phyloP scores from a whole-genome alignment of 129 eudicot genomes.

The Chrysanthemum lavandulifolium region DNA sequence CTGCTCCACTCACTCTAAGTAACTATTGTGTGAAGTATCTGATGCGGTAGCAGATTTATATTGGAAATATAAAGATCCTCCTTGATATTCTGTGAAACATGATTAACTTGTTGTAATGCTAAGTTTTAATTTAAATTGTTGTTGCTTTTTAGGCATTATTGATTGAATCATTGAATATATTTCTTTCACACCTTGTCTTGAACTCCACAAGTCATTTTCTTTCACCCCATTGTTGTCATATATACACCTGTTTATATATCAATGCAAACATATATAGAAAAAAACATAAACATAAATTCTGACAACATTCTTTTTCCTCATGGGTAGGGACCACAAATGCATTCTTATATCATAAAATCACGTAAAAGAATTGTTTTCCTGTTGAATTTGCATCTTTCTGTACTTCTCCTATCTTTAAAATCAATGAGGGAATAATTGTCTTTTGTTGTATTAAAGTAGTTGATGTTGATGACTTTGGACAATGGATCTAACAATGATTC shows the following conservation, averaged over 20 bases:
- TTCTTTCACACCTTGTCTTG: slow-evolving; percentile 11
- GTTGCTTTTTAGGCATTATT: slow-evolving; percentile 26
- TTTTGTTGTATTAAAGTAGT: slow-evolving; percentile 19
- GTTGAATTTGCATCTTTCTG: slow-evolving; percentile 31
- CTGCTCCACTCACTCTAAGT: too few relatives aligned
- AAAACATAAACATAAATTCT: slow-evolving; percentile 18
- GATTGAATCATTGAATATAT: slow-evolving; percentile 12
- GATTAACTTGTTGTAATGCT: slow-evolving; percentile 12
- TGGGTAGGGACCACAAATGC: slow-evolving; percentile 30
- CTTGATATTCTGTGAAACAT: slow-evolving; percentile 26
- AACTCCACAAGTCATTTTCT: slow-evolving; percentile 21
- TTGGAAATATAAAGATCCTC: slow-evolving; percentile 17
- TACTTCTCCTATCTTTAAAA: slow-evolving; percentile 16
- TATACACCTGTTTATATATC: slow-evolving; percentile 15
- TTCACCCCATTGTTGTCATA: slow-evolving; percentile 25
- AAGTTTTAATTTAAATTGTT: slow-evolving; percentile 9
- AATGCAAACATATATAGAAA: slow-evolving; percentile 15
- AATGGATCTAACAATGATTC: slow-evolving; percentile 16
- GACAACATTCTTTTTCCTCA: slow-evolving; percentile 34
- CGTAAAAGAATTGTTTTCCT: slow-evolving; percentile 12
- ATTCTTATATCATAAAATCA: slow-evolving; percentile 21
- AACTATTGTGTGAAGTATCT: not conserved
- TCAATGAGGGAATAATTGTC: slow-evolving; percentile 36
- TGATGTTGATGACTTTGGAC: slow-evolving; percentile 24
- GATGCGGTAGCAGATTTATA: not conserved